A percentile compares a stretch with the other conserved stretches of the same genome.
Conservation (phyloP, 495 filamentous ascomycete species). For the Penicillium soppii region DNA sequence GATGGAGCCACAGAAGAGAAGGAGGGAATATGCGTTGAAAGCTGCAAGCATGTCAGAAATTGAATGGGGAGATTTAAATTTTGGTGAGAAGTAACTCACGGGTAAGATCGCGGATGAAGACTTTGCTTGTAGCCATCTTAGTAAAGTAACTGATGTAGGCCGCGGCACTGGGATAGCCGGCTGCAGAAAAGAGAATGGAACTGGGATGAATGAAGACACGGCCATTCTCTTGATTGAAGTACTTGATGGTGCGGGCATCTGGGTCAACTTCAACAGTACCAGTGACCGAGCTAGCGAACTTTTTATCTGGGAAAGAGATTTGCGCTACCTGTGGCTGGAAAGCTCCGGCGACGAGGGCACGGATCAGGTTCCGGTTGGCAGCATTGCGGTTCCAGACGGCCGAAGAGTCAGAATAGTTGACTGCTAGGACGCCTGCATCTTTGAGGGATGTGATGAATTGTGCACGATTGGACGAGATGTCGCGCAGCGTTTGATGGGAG, state of each 20-base stretch:
- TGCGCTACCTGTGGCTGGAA: constrained; percentile 90
- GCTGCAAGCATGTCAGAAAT: constrained; percentile 46
- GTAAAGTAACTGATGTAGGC: constrained; percentile 82
- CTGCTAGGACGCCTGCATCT: constrained; percentile 77
- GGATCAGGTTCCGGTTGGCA: constrained; percentile 63
- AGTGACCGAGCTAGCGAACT: constrained; percentile 78
- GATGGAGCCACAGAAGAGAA: constrained; percentile 87
- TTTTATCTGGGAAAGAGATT: constrained; percentile 91
- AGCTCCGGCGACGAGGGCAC: constrained; percentile 84
- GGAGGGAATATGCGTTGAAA: constrained; percentile 84
- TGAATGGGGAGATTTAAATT: background rate
- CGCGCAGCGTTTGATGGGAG: constrained; percentile 75
- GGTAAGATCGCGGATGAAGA: constrained; percentile 86
- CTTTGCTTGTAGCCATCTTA: constrained; percentile 86
- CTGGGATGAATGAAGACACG: constrained; percentile 90
- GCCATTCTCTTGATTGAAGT: constrained; percentile 81
- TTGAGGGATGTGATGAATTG: constrained; percentile 85
- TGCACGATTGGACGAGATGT: constrained; percentile 80
- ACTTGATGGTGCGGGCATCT: constrained; percentile 87
- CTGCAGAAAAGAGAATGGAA: constrained; percentile 80
- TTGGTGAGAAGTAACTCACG: constrained; percentile 52
- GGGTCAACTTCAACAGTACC: constrained; percentile 92
- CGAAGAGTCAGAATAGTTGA: constrained; percentile 38
- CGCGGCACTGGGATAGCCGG: constrained; percentile 65
- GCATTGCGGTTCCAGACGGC: constrained; percentile 49